Evolutionary conservation across 164 flowering plant genomes (phyloP), one percentile per base, ranked within the genome.

Genomic region (Annona cherimola): DNA sequence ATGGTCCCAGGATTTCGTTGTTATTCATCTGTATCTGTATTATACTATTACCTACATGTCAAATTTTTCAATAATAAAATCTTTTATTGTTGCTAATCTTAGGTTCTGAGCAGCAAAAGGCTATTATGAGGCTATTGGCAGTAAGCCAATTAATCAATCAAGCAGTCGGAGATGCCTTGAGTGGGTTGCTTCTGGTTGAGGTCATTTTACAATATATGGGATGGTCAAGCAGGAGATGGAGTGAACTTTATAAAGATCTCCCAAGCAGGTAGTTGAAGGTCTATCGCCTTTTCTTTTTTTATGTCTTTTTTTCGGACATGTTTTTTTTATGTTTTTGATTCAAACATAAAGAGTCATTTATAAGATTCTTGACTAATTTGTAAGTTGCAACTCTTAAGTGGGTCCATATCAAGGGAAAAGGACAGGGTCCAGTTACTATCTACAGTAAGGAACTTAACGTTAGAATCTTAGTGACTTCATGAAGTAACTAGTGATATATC

Each of bases 261-360:
- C 98, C 99, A 2, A 95, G 99, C 75, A 88, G 89, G 79, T 96
- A 91, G 75, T 88, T 90, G n/a, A 95, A 95, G 97, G 97, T 89
- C 44, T n/a, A n/a, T n/a, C n/a, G n/a, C n/a, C n/a, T n/a, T n/a
- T n/a, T n/a, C n/a, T n/a, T n/a, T n/a, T n/a, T n/a, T n/a, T n/a
- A n/a, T n/a, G n/a, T n/a, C n/a, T n/a, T n/a, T n/a, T n/a, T n/a
- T n/a, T n/a, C n/a, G n/a, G n/a, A n/a, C n/a, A n/a, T n/a, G n/a
- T n/a, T n/a, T n/a, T n/a, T n/a, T n/a, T n/a, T n/a, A n/a, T n/a
- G n/a, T n/a, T n/a, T n/a, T n/a, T n/a, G n/a, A n/a, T n/a, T n/a
- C n/a, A n/a, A n/a, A n/a, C n/a, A n/a, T n/a, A n/a, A n/a, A n/a
- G n/a, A n/a, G n/a, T n/a, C n/a, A n/a, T n/a, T n/a, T n/a, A n/a